Evolutionary conservation across 257 asterid genomes (phyloP), one percentile per base, ranked within the genome.

Genomic region (Forsythia suspensa): DNA sequence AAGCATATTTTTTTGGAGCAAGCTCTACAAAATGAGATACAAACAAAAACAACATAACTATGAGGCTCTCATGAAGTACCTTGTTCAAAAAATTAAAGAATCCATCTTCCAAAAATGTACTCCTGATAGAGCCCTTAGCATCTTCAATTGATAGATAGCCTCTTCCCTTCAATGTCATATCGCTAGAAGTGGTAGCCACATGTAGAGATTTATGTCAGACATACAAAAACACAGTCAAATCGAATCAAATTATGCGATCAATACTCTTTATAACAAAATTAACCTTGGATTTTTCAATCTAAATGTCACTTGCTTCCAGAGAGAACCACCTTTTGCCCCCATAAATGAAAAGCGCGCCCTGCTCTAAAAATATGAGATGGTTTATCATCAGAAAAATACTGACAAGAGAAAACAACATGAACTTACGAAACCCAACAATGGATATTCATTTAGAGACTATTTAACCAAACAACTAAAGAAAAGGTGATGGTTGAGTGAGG

Each of bases 321-420:
- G 91, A 15, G 94, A 69, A 75, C 97, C 98, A 78, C 99, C 98
- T 87, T 89, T 94, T 51, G 94, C 97, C 75, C 99, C 99, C 98
- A 96, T 96, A 86, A 88, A 94, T 34, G 99, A 96, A 91, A 96
- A 96, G 72, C 98, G 96, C 79, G 99, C 99, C 90, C 99, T 96
- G 88, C 79, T 89, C 99, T 96, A 87, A 87, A 84, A 69, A 84
- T 66, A 78, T 70, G 52, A 87, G 76, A 81, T 70, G 79, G 69
- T 82, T 82, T 79, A 67, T 76, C 82, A 84, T 83, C 84, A 86
- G 87, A 77, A 75, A 76, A 40, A 44, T 18, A 73, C 37, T 74
- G 18, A 76, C 41, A 77, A 43, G 21, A 38, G 51, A 38, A 57
- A 52, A 29, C 59, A 63, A 43, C 20, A 20, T 71, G 21, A 57